Evolutionary conservation across 768 basidiomycete genomes (phyloP).

Genomic region (Suillus variegatus): DNA sequence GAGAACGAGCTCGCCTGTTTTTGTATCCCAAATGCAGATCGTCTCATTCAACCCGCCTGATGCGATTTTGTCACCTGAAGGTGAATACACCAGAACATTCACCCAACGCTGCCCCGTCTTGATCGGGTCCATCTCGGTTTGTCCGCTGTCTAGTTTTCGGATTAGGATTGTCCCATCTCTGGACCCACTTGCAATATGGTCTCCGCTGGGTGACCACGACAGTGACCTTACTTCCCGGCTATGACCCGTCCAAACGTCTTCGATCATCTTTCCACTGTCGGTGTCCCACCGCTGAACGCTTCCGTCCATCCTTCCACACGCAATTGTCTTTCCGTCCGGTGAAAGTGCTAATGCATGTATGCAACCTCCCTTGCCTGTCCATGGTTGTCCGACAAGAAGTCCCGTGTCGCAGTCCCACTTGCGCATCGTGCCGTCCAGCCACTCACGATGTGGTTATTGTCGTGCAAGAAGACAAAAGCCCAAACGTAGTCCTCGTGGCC

Average conservation of each 20-base stretch:
- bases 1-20: neutral
- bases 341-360: neutral
- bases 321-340: neutral
- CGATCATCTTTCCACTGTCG: neutral
- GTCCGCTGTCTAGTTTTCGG: no score
- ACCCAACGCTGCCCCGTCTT: neutral
- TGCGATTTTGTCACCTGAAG: neutral
- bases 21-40: neutral
- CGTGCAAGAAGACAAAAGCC: neutral
- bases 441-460: neutral
- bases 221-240: neutral
- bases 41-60: neutral
- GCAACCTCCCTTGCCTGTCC: neutral
- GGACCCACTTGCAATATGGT: neutral
- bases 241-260: neutral
- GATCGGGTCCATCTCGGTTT: neutral
- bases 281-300: neutral
- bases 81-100: neutral
- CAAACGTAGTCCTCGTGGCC: neutral
- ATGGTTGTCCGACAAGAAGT: neutral
- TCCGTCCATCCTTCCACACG: neutral
- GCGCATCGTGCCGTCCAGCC: neutral
- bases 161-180: neutral
- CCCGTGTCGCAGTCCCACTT: neutral
- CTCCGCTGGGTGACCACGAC: neutral